Percentiles rank a stretch among this genome's conserved stretches.
Conservation (phyloP, 2,329 filamentous ascomycete species). For the Xylaria arbuscula region DNA sequence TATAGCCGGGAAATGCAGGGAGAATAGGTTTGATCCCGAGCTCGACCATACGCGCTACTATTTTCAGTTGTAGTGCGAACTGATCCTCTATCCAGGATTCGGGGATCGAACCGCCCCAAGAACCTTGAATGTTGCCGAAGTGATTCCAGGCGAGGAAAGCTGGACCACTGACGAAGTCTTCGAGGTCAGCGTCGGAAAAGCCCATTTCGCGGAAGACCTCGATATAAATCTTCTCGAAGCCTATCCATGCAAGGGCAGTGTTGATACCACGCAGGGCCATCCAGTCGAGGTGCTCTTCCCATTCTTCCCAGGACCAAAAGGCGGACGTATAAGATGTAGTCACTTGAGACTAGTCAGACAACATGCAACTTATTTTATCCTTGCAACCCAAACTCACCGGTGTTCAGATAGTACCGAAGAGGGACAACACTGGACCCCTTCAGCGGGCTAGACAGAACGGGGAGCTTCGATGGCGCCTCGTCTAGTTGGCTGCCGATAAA, state of each 20-base stretch:
- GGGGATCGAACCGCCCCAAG: conserved; percentile 36
- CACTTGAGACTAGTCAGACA: conserved; percentile 33
- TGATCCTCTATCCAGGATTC: conserved; percentile 38
- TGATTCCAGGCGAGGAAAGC: conserved; percentile 41
- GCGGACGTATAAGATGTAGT: conserved; percentile 39
- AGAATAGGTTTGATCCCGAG: conserved; percentile 40
- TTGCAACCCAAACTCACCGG: conserved; percentile 27
- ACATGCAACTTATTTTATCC: not conserved
- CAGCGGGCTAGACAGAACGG: conserved; percentile 27
- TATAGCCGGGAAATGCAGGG: conserved; percentile 37
- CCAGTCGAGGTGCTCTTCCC: conserved; percentile 41
- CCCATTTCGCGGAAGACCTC: conserved; percentile 40
- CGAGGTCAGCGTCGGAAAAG: conserved; percentile 36
- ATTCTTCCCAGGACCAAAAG: conserved; percentile 40
- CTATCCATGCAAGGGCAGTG: conserved; percentile 38
- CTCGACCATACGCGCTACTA: conserved; percentile 38
- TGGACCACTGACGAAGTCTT: conserved; percentile 36
- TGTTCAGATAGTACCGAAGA: conserved; percentile 40
- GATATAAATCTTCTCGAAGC: conserved; percentile 40
- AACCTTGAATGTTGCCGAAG: conserved; percentile 40
- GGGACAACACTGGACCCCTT: conserved; percentile 36
- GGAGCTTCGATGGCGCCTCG: conserved; percentile 32
- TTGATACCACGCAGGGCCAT: conserved; percentile 40
- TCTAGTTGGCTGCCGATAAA: conserved; percentile 38
- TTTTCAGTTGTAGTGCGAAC: conserved; percentile 36